Evolutionary conservation across 2,329 filamentous ascomycete species (phyloP).

Genomic region (Aspergillus alliaceus): DNA sequence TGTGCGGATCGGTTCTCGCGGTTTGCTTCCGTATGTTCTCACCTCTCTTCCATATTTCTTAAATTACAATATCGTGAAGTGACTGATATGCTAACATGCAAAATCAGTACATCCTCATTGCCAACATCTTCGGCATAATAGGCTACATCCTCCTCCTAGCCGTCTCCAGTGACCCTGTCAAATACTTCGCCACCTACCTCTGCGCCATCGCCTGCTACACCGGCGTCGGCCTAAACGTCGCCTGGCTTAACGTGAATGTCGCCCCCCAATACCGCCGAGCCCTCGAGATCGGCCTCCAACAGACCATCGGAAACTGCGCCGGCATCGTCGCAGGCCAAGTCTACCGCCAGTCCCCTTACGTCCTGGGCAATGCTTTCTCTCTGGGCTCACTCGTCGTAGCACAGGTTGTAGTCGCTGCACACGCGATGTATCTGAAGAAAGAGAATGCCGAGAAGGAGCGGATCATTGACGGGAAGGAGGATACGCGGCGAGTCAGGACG

Average conservation of each 20-base stretch:
- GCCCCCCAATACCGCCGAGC: constrained; percentile 52
- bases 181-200: constrained; percentile 53
- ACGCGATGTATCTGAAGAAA: constrained; percentile 45
- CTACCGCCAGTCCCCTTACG: constrained; percentile 39
- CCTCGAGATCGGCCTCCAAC: constrained; percentile 47
- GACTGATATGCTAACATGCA: neutral
- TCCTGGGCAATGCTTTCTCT: constrained; percentile 39
- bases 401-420: constrained; percentile 39
- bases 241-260: constrained; percentile 52
- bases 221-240: constrained; percentile 47
- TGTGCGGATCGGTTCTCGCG: constrained; percentile 46
- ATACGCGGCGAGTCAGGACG: constrained; percentile 47
- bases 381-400: constrained; percentile 35
- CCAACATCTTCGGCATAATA: constrained; percentile 47
- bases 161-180: constrained; percentile 50
- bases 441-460: constrained; percentile 43
- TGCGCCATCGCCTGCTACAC: constrained; percentile 51
- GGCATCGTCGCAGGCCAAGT: constrained; percentile 52
- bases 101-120: constrained; percentile 34
- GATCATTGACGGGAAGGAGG: constrained; percentile 43
- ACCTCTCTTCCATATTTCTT: neutral
- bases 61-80: neutral
- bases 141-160: constrained; percentile 53
- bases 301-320: constrained; percentile 50
- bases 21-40: constrained; percentile 27